Evolutionary conservation across 257 asterid species (phyloP).

Genomic region (Asclepias syriaca): DNA sequence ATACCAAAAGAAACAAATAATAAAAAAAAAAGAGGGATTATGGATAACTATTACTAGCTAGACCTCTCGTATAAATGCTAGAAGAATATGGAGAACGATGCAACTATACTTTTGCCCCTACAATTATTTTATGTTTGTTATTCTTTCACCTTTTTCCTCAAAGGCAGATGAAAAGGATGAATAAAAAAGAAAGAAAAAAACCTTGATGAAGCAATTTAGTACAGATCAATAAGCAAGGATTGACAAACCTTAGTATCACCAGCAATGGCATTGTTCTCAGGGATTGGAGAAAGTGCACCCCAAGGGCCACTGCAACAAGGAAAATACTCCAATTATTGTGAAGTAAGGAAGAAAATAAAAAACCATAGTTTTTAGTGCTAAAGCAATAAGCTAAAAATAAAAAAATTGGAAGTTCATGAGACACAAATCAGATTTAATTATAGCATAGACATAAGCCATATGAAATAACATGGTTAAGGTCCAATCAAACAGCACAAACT

Average conservation of each 20-base stretch:
- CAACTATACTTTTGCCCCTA: not conserved
- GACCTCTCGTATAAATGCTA: not conserved
- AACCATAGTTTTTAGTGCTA: not conserved
- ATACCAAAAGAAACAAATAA: not conserved
- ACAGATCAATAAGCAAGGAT: conserved; percentile 18
- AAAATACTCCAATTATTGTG: conserved; percentile 12
- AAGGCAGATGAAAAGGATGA: not conserved
- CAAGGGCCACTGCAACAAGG: conserved; percentile 80
- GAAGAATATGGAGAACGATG: not conserved
- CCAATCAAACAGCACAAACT: not conserved
- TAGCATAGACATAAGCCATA: not conserved
- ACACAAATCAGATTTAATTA: not conserved
- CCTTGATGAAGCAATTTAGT: conserved; percentile 11
- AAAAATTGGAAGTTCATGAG: not conserved
- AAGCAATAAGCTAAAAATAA: not conserved
- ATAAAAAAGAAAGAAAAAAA: not conserved
- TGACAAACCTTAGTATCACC: conserved; percentile 59
- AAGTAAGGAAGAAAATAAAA: conserved; percentile 5
- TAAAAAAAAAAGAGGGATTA: not conserved
- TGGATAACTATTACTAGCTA: not conserved
- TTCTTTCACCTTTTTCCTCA: not conserved
- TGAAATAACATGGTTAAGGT: not conserved
- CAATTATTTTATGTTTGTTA: not conserved
- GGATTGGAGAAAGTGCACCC: conserved; percentile 94
- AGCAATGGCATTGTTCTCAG: conserved; percentile 90